These are phyloP conservation scores for Perkinsus marinus DNA, from an alignment of 169 alveolate genomes.

Conservation along the genomic window DNA sequence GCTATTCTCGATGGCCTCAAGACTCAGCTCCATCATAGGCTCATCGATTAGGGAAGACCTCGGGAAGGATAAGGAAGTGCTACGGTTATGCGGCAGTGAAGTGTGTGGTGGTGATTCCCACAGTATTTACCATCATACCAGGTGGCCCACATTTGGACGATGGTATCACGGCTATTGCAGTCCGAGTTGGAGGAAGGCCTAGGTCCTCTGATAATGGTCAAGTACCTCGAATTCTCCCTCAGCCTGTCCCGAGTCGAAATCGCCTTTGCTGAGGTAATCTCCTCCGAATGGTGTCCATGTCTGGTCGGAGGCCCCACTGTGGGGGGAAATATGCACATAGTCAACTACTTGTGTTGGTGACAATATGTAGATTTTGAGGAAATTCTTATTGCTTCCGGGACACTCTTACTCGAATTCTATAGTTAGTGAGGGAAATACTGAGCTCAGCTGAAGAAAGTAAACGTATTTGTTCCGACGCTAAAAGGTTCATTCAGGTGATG, in stretches of 20 bases:
- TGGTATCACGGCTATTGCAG: neutral
- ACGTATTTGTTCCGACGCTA: no score
- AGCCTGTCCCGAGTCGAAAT: neutral
- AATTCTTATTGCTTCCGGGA: no score
- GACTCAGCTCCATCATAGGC: neutral
- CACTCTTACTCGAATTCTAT: no score
- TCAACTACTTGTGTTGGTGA: no score
- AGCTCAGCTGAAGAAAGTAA: no score
- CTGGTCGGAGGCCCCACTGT: neutral
- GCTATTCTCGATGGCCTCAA: neutral
- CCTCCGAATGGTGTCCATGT: neutral
- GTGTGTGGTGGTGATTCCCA: neutral
- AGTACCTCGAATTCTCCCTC: neutral
- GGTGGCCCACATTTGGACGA: neutral
- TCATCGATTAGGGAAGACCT: neutral
- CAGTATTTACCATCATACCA: neutral
- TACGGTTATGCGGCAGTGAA: neutral
- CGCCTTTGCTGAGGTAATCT: neutral
- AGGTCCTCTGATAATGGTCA: neutral
- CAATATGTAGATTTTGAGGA: no score
- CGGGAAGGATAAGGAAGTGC: neutral
- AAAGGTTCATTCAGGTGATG: neutral
- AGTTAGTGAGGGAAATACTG: no score
- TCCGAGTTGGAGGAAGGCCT: neutral
- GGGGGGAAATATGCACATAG: no score